A percentile compares a stretch with the other conserved stretches of the same genome.
These are phyloP conservation scores for Rhodotorula toruloides DNA, from an alignment of 768 basidiomycete genomes.

Conservation along the genomic window DNA sequence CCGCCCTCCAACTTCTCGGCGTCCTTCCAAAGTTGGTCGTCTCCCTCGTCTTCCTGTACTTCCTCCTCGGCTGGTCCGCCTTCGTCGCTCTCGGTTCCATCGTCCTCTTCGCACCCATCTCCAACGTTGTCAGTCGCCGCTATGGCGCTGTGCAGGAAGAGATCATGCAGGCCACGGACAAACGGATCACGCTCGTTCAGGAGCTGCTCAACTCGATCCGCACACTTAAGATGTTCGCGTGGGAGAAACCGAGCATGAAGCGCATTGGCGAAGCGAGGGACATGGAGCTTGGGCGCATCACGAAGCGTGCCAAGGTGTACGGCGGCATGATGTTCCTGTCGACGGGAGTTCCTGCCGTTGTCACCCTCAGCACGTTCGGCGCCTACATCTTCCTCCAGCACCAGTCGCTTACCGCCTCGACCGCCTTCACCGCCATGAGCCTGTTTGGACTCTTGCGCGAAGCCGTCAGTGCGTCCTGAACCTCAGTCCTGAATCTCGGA, in stretches of 20 bases:
- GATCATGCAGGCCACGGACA: conserved; percentile 48
- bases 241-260: conserved; percentile 36
- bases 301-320: conserved; percentile 38
- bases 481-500: not conserved
- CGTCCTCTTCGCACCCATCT: conserved; percentile 39
- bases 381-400: conserved; percentile 34
- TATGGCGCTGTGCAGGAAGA: conserved; percentile 42
- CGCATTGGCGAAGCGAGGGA: conserved; percentile 30
- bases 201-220: conserved; percentile 45
- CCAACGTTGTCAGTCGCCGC: conserved; percentile 30
- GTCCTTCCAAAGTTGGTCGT: conserved; percentile 30
- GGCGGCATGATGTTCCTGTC: conserved; percentile 38
- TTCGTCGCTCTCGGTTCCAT: conserved; percentile 40
- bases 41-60: conserved; percentile 29
- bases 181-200: conserved; percentile 43
- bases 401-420: conserved; percentile 43
- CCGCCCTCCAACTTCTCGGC: conserved; percentile 25
- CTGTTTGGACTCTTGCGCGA: conserved; percentile 46
- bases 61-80: conserved; percentile 38
- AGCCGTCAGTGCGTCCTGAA: conserved; percentile 24
- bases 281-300: conserved; percentile 45
- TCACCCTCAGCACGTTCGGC: conserved; percentile 40
- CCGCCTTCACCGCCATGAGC: conserved; percentile 49
- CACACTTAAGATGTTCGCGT: conserved; percentile 43
- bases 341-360: conserved; percentile 34